Conservation (phyloP, 1,284 basidiomycete species). For the Fomitopsis palustris region DNA sequence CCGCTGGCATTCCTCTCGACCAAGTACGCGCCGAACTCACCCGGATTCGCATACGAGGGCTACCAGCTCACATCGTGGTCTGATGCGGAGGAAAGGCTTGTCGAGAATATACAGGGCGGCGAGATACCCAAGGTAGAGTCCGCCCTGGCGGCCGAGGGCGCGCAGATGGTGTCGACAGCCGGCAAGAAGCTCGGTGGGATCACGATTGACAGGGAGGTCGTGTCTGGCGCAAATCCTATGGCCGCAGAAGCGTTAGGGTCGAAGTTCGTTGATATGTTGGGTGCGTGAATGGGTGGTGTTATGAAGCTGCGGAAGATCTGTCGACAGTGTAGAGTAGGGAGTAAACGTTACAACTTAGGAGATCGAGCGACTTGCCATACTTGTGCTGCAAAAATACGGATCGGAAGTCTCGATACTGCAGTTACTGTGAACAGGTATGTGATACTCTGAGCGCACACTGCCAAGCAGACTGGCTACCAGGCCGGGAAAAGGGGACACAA, state of each 20-base stretch:
- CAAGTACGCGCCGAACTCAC: constrained; percentile 19
- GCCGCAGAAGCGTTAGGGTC: constrained; percentile 17
- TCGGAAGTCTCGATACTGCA: too few relatives aligned
- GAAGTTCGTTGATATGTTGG: constrained; percentile 21
- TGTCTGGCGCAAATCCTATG: constrained; percentile 24
- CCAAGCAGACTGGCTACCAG: too few relatives aligned
- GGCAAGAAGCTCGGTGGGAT: constrained; percentile 21
- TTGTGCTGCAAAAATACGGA: too few relatives aligned
- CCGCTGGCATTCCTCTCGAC: constrained; percentile 27
- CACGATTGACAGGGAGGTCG: constrained; percentile 22
- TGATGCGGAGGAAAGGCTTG: constrained; percentile 22
- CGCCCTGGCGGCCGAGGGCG: constrained; percentile 19
- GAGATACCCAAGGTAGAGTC: constrained; percentile 22
- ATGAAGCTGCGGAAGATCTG: too few relatives aligned
- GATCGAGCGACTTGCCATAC: too few relatives aligned
- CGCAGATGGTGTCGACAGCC: constrained; percentile 18
- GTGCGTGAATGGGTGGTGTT: too few relatives aligned
- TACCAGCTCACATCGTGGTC: constrained; percentile 28
- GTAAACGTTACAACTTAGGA: too few relatives aligned
- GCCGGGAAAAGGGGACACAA: too few relatives aligned
- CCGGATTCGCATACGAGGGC: constrained; percentile 27
- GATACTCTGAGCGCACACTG: too few relatives aligned
- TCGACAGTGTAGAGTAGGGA: too few relatives aligned
- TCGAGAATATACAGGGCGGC: constrained; percentile 23
- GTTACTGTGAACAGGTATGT: too few relatives aligned